These are phyloP conservation scores for Talaromyces funiculosus DNA, from an alignment of 2,329 filamentous ascomycete species.

Conservation along the genomic window DNA sequence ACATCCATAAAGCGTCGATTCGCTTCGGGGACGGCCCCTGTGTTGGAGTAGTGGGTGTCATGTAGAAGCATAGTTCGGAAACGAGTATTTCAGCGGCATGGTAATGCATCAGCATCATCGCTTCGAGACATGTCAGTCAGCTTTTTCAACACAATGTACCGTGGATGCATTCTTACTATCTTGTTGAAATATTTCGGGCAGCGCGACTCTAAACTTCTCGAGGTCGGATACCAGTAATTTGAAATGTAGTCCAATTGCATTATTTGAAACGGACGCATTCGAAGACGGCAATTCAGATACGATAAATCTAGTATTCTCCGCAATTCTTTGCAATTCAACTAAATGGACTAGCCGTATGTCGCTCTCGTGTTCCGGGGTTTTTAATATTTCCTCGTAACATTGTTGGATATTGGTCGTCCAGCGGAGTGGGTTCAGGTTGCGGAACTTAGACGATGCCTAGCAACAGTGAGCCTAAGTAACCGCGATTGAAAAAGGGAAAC, in stretches of 20 bases:
- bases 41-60: neutral
- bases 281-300: neutral
- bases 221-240: constrained; percentile 7
- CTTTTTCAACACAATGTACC: too few species aligned
- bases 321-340: constrained; percentile 7
- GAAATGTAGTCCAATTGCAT: neutral
- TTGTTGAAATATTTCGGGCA: constrained; percentile 6
- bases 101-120: constrained; percentile 5
- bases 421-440: constrained; percentile 2
- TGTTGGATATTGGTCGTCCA: constrained; percentile 8
- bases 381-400: constrained; percentile 8
- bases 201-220: constrained; percentile 4
- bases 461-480: neutral
- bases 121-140: neutral
- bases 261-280: neutral
- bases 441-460: constrained; percentile 6
- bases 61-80: constrained; percentile 7
- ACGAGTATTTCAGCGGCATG: constrained; percentile 7
- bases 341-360: constrained; percentile 3
- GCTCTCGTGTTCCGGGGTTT: constrained; percentile 3
- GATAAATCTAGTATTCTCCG: constrained; percentile 5
- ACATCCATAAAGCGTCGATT: constrained; percentile 7
- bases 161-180: constrained; percentile 1
- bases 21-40: neutral
- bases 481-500: neutral